Base-by-base conservation (phyloP, 768 basidiomycete genomes). In the Phlebiopsis flavidoalba region DNA sequence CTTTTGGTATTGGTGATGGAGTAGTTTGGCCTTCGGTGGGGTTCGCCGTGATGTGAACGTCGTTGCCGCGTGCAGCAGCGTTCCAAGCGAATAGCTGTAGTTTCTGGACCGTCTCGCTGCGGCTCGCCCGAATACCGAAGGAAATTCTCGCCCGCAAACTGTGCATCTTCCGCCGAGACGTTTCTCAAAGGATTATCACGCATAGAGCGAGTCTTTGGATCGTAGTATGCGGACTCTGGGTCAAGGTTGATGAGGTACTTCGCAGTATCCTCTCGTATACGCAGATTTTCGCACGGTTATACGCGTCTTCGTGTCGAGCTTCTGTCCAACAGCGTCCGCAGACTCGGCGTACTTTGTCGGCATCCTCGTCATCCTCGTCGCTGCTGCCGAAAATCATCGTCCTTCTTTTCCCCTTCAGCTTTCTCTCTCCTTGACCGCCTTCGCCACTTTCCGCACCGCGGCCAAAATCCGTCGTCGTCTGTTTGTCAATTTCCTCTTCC, bases 131-230 rank as follows among this genome's bases (percentile, higher is more conserved):
- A 89, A 69, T 80, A 87, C 22, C 95, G 90, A 57, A 89, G 80
- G 75, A 98, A 99, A 76, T 98, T 98, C 75, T 99, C 97, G 12
- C 97, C 97, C 7, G 54, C 54, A 22, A 55, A 55, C n/a, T 21
- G 36, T 5, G 95, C 95, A 69, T 98, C 96, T 74, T 96, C 94
- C n/a, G 91, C 76, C 6, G 86, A 79, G 24, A 91, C 77, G 65
- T 85, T 83, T 71, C 83, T 85, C 14, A 87, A 62, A 0, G 96
- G 97, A 46, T 96, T 95, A 69, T 99, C 97, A 75, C 97, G 89
- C 97, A 99, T 99, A 7, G 96, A 98, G 69, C 97, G 88, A 12
- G 97, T 98, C 78, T 99, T 99, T 51, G 97, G 97, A 70, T 99
- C 97, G 71, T 99, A 99, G 77, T 98, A 98, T 8, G 97, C 97